Conservation (phyloP, 2,329 filamentous ascomycete species). For the Byssoonygena ceratinophila region DNA sequence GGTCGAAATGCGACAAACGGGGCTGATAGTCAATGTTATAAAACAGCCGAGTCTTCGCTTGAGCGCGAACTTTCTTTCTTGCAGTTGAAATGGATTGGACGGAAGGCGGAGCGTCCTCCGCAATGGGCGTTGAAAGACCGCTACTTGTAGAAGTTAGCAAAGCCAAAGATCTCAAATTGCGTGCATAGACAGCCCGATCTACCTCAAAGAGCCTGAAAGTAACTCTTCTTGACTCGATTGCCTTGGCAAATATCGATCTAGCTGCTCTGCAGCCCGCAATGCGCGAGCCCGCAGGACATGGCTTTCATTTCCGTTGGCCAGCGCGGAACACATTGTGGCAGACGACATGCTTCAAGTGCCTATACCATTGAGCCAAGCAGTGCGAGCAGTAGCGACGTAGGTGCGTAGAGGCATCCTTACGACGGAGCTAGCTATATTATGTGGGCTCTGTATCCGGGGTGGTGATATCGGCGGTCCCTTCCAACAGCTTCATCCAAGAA, state of each 20-base stretch:
- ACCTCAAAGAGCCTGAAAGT: slow-evolving; percentile 26
- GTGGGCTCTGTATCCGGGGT: not conserved
- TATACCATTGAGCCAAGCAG: not conserved
- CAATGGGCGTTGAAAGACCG: slow-evolving; percentile 61
- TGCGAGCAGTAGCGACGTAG: not conserved
- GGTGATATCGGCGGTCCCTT: not conserved
- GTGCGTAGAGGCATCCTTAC: not conserved
- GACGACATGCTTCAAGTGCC: slow-evolving; percentile 1
- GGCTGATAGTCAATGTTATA: slow-evolving; percentile 85
- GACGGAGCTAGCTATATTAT: not conserved
- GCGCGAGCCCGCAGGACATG: slow-evolving; percentile 14
- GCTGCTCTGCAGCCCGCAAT: slow-evolving; percentile 9
- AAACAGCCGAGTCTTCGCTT: slow-evolving; percentile 74
- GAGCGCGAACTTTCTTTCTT: slow-evolving; percentile 69
- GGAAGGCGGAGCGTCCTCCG: slow-evolving; percentile 86
- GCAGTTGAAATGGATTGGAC: slow-evolving; percentile 74
- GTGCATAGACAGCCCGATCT: not conserved
- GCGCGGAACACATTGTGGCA: slow-evolving; percentile 1
- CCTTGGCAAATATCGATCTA: slow-evolving; percentile 3
- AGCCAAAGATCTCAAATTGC: not conserved
- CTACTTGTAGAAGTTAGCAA: slow-evolving; percentile 6
- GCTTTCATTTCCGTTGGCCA: slow-evolving; percentile 9
- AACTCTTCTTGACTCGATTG: slow-evolving; percentile 12
- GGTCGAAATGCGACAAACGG: slow-evolving; percentile 91
- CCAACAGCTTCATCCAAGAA: not conserved